These are phyloP conservation scores for Fremontodendron californicum DNA, from an alignment of 345 rosid species.

Conservation along the genomic window DNA sequence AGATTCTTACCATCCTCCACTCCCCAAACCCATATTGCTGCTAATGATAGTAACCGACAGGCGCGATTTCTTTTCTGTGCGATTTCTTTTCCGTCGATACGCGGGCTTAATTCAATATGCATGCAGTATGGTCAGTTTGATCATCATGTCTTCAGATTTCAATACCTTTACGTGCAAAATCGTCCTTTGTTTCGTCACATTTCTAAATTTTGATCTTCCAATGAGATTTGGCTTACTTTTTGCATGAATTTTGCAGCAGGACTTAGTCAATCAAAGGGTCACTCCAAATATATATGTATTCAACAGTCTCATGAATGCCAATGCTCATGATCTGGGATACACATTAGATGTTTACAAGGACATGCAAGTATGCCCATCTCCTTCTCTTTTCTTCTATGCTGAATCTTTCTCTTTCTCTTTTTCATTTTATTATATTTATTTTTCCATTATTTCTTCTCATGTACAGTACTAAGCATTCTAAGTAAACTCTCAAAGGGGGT, in stretches of 20 bases:
- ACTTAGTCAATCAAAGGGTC: slow-evolving; percentile 54
- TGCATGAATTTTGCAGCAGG: slow-evolving; percentile 48
- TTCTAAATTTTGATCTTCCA: background rate
- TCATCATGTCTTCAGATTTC: background rate
- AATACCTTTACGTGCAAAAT: background rate
- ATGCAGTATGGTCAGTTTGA: background rate
- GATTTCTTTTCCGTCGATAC: too few relatives aligned
- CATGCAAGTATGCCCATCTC: slow-evolving; percentile 56
- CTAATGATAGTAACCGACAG: too few relatives aligned
- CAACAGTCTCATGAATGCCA: slow-evolving; percentile 92
- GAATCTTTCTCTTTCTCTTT: background rate
- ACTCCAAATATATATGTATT: slow-evolving; percentile 67
- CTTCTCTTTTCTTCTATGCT: slow-evolving; percentile 12
- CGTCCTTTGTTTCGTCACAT: background rate
- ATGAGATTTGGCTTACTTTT: slow-evolving; percentile 21
- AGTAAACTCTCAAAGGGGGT: background rate
- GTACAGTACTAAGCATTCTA: background rate
- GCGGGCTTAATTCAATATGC: background rate
- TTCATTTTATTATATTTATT: background rate
- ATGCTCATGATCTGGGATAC: slow-evolving; percentile 76
- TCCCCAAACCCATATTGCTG: background rate
- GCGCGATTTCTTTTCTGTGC: too few relatives aligned
- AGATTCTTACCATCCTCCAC: background rate
- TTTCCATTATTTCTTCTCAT: background rate
- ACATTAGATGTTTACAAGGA: slow-evolving; percentile 57